Percentiles rank a stretch among this genome's conserved stretches.
Conservation (phyloP, 139 green algal genomes). For the Eudorina sp. region DNA sequence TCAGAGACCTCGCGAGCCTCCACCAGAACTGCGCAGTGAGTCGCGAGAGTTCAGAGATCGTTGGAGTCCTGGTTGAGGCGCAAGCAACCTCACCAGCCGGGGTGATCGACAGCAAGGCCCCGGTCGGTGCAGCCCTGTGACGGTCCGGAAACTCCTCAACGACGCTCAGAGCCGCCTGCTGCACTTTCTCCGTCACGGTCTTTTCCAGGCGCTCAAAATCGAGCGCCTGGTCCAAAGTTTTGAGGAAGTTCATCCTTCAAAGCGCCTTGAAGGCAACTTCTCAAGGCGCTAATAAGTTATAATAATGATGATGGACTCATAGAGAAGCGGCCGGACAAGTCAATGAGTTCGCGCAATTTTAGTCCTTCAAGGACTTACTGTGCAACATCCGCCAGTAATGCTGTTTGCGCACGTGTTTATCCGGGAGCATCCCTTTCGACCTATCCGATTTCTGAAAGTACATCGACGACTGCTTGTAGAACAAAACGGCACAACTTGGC, state of each 20-base stretch:
- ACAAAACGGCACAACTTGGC: no score
- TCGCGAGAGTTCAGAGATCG: not conserved
- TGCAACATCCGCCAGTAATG: no score
- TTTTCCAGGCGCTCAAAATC: conserved; percentile 49
- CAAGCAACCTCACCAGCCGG: conserved; percentile 3
- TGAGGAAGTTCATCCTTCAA: conserved; percentile 52
- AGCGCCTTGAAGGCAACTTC: not conserved
- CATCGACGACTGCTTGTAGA: no score
- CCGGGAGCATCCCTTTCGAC: no score
- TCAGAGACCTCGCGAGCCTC: conserved; percentile 5
- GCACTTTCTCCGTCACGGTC: conserved; percentile 41
- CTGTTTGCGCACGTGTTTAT: no score
- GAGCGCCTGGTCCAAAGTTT: conserved; percentile 51
- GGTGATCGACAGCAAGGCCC: conserved; percentile 30
- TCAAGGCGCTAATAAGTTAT: no score
- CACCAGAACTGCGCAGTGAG: not conserved
- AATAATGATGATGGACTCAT: no score
- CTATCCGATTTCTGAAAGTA: no score
- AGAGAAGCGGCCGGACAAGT: no score
- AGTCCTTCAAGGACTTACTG: no score
- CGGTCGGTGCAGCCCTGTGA: conserved; percentile 4
- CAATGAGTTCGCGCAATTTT: no score
- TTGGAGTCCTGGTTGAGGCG: not conserved
- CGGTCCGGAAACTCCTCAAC: conserved; percentile 59
- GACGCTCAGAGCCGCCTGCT: conserved; percentile 1